phyloP scores from a whole-genome alignment of 352 stramenopile species.

The Phytophthora foliorum region DNA sequence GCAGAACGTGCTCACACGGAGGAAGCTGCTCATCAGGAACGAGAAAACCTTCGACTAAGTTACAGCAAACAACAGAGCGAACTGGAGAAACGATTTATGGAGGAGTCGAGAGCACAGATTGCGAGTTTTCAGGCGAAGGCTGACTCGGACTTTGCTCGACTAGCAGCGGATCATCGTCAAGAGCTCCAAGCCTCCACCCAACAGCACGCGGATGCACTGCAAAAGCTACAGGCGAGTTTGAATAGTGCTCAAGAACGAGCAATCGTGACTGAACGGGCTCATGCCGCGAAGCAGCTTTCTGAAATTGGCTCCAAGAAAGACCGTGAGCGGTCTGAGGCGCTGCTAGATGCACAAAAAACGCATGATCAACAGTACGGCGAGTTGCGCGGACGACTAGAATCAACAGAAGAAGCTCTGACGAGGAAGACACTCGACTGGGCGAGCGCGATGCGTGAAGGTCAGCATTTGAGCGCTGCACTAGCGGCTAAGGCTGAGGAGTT shows the following conservation, averaged over 20 bases:
- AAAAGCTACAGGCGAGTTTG: slow-evolving; percentile 37
- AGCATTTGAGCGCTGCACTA: slow-evolving; percentile 39
- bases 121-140: slow-evolving; percentile 29
- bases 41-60: slow-evolving; percentile 8
- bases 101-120: slow-evolving; percentile 28
- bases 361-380: slow-evolving; percentile 41
- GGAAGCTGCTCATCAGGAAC: slow-evolving; percentile 18
- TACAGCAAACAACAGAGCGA: slow-evolving; percentile 18
- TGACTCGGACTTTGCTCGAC: slow-evolving; percentile 30
- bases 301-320: slow-evolving; percentile 53
- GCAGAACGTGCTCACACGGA: slow-evolving; percentile 15
- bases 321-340: slow-evolving; percentile 34
- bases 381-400: slow-evolving; percentile 39
- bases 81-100: slow-evolving; percentile 23
- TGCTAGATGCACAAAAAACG: slow-evolving; percentile 35
- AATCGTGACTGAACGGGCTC: slow-evolving; percentile 40
- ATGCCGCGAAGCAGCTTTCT: slow-evolving; percentile 45
- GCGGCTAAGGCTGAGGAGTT: slow-evolving; percentile 48
- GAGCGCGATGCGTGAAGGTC: slow-evolving; percentile 36
- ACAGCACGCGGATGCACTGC: slow-evolving; percentile 35
- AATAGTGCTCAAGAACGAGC: slow-evolving; percentile 39
- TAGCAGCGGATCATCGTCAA: slow-evolving; percentile 27
- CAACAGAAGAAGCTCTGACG: slow-evolving; percentile 33
- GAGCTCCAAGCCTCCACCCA: slow-evolving; percentile 28
- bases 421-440: slow-evolving; percentile 46